Evolutionary conservation across 768 basidiomycete species (phyloP).

Genomic region (Lactarius tabidus): DNA sequence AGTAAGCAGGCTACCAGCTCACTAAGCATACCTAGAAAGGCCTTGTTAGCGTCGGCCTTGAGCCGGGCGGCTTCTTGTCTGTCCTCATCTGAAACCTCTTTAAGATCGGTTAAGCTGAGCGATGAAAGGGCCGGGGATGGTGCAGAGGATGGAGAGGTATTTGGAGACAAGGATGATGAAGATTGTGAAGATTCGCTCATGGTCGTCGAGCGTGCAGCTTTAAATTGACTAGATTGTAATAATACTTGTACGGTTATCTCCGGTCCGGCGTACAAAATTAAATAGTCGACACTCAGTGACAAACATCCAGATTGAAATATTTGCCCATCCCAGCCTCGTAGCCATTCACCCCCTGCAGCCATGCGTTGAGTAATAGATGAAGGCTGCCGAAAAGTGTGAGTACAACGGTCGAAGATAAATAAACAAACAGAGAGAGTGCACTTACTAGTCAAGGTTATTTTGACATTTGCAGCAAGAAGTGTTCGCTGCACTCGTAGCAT

Average conservation of each 20-base stretch:
- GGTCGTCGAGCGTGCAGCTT: conserved; percentile 5
- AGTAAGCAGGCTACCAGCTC: conserved; percentile 3
- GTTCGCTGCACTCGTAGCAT: conserved; percentile 56
- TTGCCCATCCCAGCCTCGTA: conserved; percentile 51
- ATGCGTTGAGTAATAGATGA: conserved; percentile 69
- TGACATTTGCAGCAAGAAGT: conserved; percentile 63
- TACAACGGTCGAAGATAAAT: background rate
- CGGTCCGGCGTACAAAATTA: conserved; percentile 6
- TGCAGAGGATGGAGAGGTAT: conserved; percentile 51
- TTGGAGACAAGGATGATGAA: conserved; percentile 41
- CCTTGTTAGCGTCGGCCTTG: conserved; percentile 85
- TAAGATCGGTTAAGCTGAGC: conserved; percentile 38
- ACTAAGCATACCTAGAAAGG: conserved; percentile 60
- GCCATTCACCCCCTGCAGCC: conserved; percentile 56
- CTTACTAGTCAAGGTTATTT: conserved; percentile 85
- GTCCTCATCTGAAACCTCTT: conserved; percentile 66
- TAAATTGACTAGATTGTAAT: background rate
- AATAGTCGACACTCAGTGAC: conserved; percentile 22
- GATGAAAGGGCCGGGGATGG: conserved; percentile 57
- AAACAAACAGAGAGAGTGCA: conserved; percentile 16
- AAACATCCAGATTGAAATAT: conserved; percentile 59
- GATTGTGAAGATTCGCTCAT: conserved; percentile 35
- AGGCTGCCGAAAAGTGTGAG: conserved; percentile 40
- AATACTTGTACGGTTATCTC: background rate
- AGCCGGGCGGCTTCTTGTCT: conserved; percentile 61